Evolutionary conservation across 2,329 filamentous ascomycete species (phyloP).

Genomic region (Neonectria neomacrospora): DNA sequence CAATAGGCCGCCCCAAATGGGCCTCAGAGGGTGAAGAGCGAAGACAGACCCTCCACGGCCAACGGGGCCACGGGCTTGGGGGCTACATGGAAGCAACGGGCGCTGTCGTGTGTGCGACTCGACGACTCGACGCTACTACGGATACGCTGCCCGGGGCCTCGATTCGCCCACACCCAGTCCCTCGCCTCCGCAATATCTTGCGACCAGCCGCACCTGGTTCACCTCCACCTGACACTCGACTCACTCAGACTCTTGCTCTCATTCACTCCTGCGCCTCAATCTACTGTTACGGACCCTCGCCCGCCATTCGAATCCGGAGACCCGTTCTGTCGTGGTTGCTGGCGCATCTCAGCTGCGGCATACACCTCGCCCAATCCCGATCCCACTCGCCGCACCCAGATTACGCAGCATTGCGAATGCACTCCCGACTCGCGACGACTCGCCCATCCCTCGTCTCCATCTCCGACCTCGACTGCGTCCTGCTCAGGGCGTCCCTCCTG

Average conservation of each 20-base stretch:
- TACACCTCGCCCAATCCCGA: neutral
- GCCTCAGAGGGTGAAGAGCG: constrained; percentile 23
- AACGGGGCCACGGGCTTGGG: constrained; percentile 33
- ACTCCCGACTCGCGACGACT: constrained; percentile 6
- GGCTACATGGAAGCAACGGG: constrained; percentile 34
- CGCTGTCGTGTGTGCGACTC: constrained; percentile 36
- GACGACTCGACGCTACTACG: constrained; percentile 36
- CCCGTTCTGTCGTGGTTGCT: neutral
- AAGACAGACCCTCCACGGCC: constrained; percentile 21
- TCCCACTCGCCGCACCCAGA: constrained; percentile 1
- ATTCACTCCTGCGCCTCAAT: constrained; percentile 4
- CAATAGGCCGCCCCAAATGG: constrained; percentile 27
- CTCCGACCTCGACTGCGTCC: constrained; percentile 5
- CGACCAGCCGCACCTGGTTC: constrained; percentile 43
- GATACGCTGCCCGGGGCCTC: constrained; percentile 37
- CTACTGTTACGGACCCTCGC: constrained; percentile 1
- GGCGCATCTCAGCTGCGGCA: neutral
- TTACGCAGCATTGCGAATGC: constrained; percentile 12
- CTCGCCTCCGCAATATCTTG: constrained; percentile 47
- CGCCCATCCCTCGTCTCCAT: constrained; percentile 7
- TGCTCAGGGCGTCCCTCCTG: neutral
- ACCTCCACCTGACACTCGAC: constrained; percentile 37
- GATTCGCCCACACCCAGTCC: constrained; percentile 39
- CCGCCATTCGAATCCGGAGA: neutral
- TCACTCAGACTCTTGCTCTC: constrained; percentile 34